Evolutionary conservation across 1,139 yeast genomes (phyloP).

Genomic region (Yamadazyma kanchanaburiensis): DNA sequence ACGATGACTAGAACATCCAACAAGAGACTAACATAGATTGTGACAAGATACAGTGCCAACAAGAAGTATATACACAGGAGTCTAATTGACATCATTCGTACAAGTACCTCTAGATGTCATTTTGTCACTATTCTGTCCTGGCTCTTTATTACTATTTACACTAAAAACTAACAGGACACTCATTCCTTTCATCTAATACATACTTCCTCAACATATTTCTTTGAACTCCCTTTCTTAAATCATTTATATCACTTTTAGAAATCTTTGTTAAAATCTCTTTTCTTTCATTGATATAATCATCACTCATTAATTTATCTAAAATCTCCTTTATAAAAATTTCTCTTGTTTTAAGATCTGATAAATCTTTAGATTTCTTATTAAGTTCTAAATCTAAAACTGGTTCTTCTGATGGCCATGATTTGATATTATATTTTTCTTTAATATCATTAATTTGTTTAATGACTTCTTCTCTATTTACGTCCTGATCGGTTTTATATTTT

Average conservation of each 20-base stretch:
- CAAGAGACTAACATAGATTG: too few species aligned
- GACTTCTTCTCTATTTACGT: slow-evolving; percentile 36
- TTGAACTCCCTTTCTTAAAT: slow-evolving; percentile 24
- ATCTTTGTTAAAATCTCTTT: slow-evolving; percentile 22
- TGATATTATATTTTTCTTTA: slow-evolving; percentile 50
- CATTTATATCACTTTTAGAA: slow-evolving; percentile 22
- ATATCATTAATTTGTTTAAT: slow-evolving; percentile 45
- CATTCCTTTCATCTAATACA: slow-evolving; percentile 34
- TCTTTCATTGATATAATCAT: slow-evolving; percentile 23
- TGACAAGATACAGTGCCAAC: too few species aligned
- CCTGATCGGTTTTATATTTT: slow-evolving; percentile 25
- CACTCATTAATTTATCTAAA: slow-evolving; percentile 30
- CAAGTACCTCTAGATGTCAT: too few species aligned
- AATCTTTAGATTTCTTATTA: slow-evolving; percentile 20
- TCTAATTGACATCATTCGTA: too few species aligned
- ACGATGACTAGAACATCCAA: too few species aligned
- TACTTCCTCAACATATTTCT: slow-evolving; percentile 43
- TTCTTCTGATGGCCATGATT: slow-evolving; percentile 55
- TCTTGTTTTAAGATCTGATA: slow-evolving; percentile 26
- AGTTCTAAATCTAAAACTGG: slow-evolving; percentile 34
- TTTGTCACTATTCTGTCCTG: too few species aligned
- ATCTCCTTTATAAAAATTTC: slow-evolving; percentile 26
- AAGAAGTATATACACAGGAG: too few species aligned
- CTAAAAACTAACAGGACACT: slow-evolving; percentile 27
- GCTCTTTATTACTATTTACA: too few species aligned